Base-by-base conservation (phyloP, 495 filamentous ascomycete species). In the Lophiotrema nucula region DNA sequence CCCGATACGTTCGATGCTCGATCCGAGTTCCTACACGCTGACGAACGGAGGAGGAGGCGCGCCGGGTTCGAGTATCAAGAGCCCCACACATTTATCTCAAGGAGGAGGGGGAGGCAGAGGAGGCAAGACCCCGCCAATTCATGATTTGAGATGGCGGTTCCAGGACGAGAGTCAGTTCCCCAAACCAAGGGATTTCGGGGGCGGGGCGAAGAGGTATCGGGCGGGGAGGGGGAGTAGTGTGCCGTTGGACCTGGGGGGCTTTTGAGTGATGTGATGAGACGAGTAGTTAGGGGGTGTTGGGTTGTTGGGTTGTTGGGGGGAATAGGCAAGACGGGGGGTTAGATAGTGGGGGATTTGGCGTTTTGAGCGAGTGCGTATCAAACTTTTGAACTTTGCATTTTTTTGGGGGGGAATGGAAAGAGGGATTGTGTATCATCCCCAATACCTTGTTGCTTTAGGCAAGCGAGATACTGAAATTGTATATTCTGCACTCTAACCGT, bases 141-240 rank as follows among this genome's bases (percentile, higher is more conserved):
- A 95, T 43, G 92, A 98, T 71, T 67, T 75, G 53, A 78, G 92
- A 66, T 98, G 89, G 84, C 88, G 86, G 64, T 98, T 97, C 70
- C 83, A 89, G 63, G 78, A 82, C 26, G 92, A 97, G 53, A 82
- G 80, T 28, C 78, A 88, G 59, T 76, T 98, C 18, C 91, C 93
- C 1, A 92, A 88, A 65, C 92, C 93, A 39, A 79, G 92, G 55
- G 82, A 84, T 2, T 97, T 93, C 67, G 70, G 76, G 6, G 88
- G 88, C 2, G 83, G 77, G 25, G 70, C 75, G 28, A 89, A 88
- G 67, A 81, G 83, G 64, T 98, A 98, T 73, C 79, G 92, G 37
- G 93, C 92, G 23, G 93, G 93, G 8, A 81, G 92, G 68, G 92
- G 89, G 21, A 96, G 90, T 73, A 96, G 88, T 76, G 90, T 98